Evolutionary conservation across 2,329 filamentous ascomycete genomes (phyloP), one percentile per base, ranked within the genome.

Genomic region (Pseudocercospora fijiensis): DNA sequence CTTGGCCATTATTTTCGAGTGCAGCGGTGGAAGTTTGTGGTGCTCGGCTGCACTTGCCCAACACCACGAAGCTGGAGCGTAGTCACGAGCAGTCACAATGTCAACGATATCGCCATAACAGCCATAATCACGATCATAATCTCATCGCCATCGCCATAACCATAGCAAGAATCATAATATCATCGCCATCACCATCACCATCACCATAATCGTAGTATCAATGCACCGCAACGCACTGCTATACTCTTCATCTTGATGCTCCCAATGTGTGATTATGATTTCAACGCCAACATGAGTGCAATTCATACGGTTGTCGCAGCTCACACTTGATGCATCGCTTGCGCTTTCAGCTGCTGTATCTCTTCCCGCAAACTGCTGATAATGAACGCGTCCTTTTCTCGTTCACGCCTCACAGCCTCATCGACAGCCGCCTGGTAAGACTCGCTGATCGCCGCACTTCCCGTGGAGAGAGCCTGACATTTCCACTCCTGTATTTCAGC

Each of bases 371-470:
- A 52, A 9, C 51, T 47, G 18, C 65, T 37, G 16, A 73, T 63
- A 1, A 71, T 49, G 30, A 66, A 22, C 1, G 59, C 49, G 27
- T 73, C 70, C 41, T 67, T 68, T 52, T 67, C 59, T 16, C 70
- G 58, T 52, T 73, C 69, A 7, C 64, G 53, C 18, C 68, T 51
- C 8, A 73, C 66, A 53, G 70, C 69, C 51, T 70, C 64, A 43
- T 72, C 68, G 2, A 73, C 62, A 16, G 64, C 65, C 7, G 61
- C 67, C 45, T 68, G 65, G 64, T 67, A 71, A n/a, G 57, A 58
- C 26, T 37, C 30, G 28, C 51, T 67, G 28, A 70, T 58, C 8
- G 64, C 58, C 30, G 66, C 63, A 43, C 30, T 62, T 2, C 63
- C 69, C 7, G 47, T 13, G 2, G 66, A 49, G 65, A 69, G 58